These are phyloP conservation scores for Cercospora nicotianae DNA, from an alignment of 2,329 filamentous ascomycete genomes.

Conservation along the genomic window DNA sequence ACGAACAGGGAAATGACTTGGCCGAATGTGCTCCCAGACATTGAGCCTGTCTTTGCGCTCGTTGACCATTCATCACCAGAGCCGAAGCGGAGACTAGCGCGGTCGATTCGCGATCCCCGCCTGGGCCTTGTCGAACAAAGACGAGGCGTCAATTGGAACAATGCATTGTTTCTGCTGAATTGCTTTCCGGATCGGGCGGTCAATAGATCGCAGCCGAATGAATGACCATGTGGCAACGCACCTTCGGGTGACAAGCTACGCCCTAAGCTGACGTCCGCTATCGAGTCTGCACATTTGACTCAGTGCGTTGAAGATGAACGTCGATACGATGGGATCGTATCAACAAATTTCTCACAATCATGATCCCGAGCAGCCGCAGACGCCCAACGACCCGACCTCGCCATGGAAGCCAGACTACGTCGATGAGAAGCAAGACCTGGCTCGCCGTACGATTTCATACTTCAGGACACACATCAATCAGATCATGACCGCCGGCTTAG, in stretches of 20 bases:
- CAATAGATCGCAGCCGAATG: not conserved
- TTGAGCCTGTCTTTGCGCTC: not conserved
- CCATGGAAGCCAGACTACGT: constrained; percentile 4
- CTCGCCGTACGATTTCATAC: not conserved
- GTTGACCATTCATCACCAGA: not conserved
- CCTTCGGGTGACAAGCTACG: not conserved
- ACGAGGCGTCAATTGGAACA: not conserved
- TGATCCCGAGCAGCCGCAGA: constrained; percentile 5
- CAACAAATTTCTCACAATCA: not conserved
- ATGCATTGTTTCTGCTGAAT: not conserved
- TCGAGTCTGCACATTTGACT: not conserved
- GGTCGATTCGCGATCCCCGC: not conserved
- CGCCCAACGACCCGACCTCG: not conserved
- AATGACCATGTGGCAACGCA: not conserved
- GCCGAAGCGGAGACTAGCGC: not conserved
- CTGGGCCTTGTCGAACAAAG: not conserved
- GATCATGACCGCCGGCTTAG: constrained; percentile 3
- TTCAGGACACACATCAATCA: constrained; percentile 1
- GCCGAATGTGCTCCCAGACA: not conserved
- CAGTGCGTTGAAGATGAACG: not conserved
- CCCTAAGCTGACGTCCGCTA: not conserved
- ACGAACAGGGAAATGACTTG: not conserved
- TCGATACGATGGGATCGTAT: constrained; percentile 10
- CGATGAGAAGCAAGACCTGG: constrained; percentile 2
- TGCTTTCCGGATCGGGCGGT: not conserved